Evolutionary conservation across 495 filamentous ascomycete species (phyloP).

Genomic region (Neurospora sp.): DNA sequence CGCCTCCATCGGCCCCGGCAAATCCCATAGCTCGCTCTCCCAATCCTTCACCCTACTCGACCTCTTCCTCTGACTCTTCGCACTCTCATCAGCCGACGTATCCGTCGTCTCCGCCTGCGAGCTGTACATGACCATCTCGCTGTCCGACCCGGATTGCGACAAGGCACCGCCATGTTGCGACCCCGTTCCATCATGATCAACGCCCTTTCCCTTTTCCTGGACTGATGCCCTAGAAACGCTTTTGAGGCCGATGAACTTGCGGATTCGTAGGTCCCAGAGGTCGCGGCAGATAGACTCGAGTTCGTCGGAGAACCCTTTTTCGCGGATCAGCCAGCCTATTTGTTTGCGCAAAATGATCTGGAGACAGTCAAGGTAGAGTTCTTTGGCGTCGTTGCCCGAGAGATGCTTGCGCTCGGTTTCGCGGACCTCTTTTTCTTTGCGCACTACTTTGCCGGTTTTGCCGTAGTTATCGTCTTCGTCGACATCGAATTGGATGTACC

Average conservation of each 20-base stretch:
- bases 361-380: constrained; percentile 72
- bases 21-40: constrained; percentile 25
- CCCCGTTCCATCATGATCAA: not conserved
- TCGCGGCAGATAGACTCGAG: constrained; percentile 42
- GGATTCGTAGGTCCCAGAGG: constrained; percentile 38
- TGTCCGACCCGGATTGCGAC: not conserved
- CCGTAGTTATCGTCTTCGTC: constrained; percentile 71
- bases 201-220: not conserved
- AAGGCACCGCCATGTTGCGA: not conserved
- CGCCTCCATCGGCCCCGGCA: constrained; percentile 31
- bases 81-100: not conserved
- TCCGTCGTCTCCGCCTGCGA: constrained; percentile 22
- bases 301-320: constrained; percentile 31
- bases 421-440: constrained; percentile 37
- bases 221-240: constrained; percentile 1
- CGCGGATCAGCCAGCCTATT: constrained; percentile 31
- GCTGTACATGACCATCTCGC: constrained; percentile 24
- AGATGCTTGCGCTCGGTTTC: constrained; percentile 49
- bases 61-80: not conserved
- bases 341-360: constrained; percentile 58
- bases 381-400: constrained; percentile 52
- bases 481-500: constrained; percentile 45
- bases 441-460: constrained; percentile 42
- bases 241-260: constrained; percentile 25
- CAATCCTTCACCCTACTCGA: constrained; percentile 12